phyloP scores from a whole-genome alignment of 108 stramenopile species.

The Chaetoceros tenuissimus region DNA sequence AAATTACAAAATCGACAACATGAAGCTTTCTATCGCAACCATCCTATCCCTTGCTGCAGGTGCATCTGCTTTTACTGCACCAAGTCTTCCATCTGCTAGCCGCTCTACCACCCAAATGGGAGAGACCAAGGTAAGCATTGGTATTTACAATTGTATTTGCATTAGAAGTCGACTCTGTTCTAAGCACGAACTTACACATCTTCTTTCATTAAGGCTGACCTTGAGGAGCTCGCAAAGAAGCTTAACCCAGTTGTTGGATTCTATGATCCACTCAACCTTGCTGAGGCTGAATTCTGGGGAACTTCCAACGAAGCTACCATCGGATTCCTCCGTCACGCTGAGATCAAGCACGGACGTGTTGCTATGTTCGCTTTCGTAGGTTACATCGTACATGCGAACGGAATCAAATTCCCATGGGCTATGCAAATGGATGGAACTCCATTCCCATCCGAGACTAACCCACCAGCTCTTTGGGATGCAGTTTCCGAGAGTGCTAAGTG shows the following conservation, averaged over 20 bases:
- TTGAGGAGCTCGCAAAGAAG: conserved; percentile 40
- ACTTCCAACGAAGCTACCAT: conserved; percentile 43
- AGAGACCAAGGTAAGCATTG: background rate
- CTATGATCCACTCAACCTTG: conserved; percentile 52
- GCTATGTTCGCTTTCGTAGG: conserved; percentile 67
- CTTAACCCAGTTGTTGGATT: conserved; percentile 45
- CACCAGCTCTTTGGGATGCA: conserved; percentile 44
- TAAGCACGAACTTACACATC: background rate
- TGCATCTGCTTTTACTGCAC: background rate
- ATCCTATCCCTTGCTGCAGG: background rate
- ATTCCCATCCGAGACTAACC: conserved; percentile 47
- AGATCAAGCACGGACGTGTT: conserved; percentile 63
- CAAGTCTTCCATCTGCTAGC: background rate
- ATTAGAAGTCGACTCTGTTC: too few species aligned
- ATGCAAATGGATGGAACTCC: conserved; percentile 59
- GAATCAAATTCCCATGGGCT: conserved; percentile 69
- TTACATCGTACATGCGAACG: conserved; percentile 50
- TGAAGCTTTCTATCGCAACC: conserved; percentile 4
- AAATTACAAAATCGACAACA: background rate
- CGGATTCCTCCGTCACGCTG: conserved; percentile 46
- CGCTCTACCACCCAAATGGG: background rate
- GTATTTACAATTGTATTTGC: background rate
- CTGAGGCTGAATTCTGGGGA: conserved; percentile 51
- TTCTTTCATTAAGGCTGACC: conserved; percentile 21
- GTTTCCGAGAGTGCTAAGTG: conserved; percentile 38